Base-by-base conservation (phyloP, 805 yeast species). In the Pichia insulana region DNA sequence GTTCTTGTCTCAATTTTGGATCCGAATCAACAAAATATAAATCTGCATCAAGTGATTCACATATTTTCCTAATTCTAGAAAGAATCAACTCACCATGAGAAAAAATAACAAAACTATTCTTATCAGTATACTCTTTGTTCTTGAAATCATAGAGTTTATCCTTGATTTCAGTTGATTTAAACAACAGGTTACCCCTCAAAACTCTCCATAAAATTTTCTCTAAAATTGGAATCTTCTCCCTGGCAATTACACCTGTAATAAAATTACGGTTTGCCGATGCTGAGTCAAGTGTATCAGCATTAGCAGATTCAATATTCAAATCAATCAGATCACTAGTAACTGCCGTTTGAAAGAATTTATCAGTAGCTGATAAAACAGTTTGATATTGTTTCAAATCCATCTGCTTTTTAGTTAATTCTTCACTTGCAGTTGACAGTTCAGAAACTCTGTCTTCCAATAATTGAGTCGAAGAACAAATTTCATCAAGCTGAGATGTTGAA, bases 191-290 rank as follows among this genome's bases (percentile, higher is more conserved):
- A 56, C 98, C 98, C 61, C 98, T 78, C 49, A 90, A 72, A 16
- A 87, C 78, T 64, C 99, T 76, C 95, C 96, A 92, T 37, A 88
- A 65, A 43, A 92, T 86, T 54, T 79, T 83, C 58, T 88, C 88
- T 48, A 92, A 68, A 2, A 81, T 69, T 13, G 72, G 75, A 22
- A 87, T 70, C 55, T 83, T 83, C 10, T 69, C 75, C 53, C 92
- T 73, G 35, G 78, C 72, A 36, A 92, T 80, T 12, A 90, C 89
- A 40, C 97, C 98, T 8, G 92, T 76, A 39, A 84, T 75, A 49
- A 80, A 78, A 42, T 64, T 28, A 11, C 10, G 4, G 15, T 28
- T 28, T 11, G 31, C 13, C 10, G 10, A 28, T 12, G 31, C 5
- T 12, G 31, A 12, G 10, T 28, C 31, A 28, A 28, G 10, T 12